Evolutionary conservation across 2,329 filamentous ascomycete species (phyloP).

Genomic region (Ascochyta fabae): DNA sequence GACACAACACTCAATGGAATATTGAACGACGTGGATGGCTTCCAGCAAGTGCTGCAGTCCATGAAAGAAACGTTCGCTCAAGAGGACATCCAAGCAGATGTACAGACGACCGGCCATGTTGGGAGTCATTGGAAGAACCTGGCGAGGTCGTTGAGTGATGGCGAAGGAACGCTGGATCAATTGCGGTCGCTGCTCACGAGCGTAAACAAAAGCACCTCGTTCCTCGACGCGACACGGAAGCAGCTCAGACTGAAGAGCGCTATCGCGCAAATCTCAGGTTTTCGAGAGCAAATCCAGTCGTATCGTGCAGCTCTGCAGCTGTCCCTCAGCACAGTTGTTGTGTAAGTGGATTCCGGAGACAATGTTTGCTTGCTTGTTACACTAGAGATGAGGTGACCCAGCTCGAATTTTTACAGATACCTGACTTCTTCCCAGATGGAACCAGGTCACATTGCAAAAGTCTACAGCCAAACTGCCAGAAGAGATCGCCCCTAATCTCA

Average conservation of each 20-base stretch:
- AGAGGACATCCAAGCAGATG: conserved; percentile 21
- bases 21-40: conserved; percentile 28
- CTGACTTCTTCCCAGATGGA: conserved; percentile 21
- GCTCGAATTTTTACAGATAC: not conserved
- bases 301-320: conserved; percentile 32
- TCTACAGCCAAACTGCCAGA: conserved; percentile 29
- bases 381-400: not conserved
- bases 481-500: conserved; percentile 28
- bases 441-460: conserved; percentile 31
- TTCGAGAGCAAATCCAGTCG: conserved; percentile 30
- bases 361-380: not conserved
- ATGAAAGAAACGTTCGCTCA: conserved; percentile 34
- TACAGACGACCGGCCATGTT: conserved; percentile 28
- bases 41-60: conserved; percentile 28
- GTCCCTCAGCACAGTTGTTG: conserved; percentile 31
- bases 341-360: conserved; percentile 21
- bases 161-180: conserved; percentile 24
- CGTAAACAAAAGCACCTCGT: conserved; percentile 25
- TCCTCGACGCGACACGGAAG: conserved; percentile 29
- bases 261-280: conserved; percentile 24
- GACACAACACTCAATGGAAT: conserved; percentile 30
- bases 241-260: conserved; percentile 27
- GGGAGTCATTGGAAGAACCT: conserved; percentile 35
- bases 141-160: conserved; percentile 28
- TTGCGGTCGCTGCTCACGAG: conserved; percentile 21